Percentiles rank a stretch among this genome's conserved stretches.
Evolutionary conservation across 2,329 filamentous ascomycete genomes (phyloP).

Genomic region (Colletotrichum gloeosporioides): DNA sequence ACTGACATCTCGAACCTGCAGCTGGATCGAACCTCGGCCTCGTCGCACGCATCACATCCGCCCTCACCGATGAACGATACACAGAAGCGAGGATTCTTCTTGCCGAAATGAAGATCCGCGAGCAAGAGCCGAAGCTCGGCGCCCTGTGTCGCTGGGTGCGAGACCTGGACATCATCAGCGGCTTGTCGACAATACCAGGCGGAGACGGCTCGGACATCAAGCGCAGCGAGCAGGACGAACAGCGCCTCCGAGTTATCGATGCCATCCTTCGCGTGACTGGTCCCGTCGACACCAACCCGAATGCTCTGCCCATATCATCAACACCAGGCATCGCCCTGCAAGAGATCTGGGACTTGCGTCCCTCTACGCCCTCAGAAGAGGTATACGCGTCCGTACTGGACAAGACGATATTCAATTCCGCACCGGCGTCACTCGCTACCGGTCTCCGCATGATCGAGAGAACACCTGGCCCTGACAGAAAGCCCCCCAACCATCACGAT

Average conservation of each 20-base stretch:
- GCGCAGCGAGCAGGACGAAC: slow-evolving; percentile 52
- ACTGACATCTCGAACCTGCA: not conserved
- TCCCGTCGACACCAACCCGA: slow-evolving; percentile 57
- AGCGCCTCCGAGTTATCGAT: slow-evolving; percentile 67
- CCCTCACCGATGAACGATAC: slow-evolving; percentile 69
- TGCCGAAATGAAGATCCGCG: slow-evolving; percentile 73
- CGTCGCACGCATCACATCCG: slow-evolving; percentile 69
- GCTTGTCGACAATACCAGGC: slow-evolving; percentile 61
- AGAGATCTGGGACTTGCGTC: slow-evolving; percentile 64
- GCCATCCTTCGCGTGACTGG: slow-evolving; percentile 68
- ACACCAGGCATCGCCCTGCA: slow-evolving; percentile 59
- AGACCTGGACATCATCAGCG: slow-evolving; percentile 72
- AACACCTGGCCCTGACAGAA: slow-evolving; percentile 63
- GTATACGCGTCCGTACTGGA: slow-evolving; percentile 65
- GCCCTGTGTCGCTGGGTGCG: slow-evolving; percentile 76
- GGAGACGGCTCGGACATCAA: slow-evolving; percentile 35
- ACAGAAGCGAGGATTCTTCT: slow-evolving; percentile 69
- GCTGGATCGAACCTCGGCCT: slow-evolving; percentile 53
- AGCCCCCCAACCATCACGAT: slow-evolving; percentile 71
- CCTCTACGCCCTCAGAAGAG: slow-evolving; percentile 42
- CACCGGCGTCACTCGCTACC: slow-evolving; percentile 39
- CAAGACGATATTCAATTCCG: slow-evolving; percentile 53
- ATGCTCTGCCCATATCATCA: slow-evolving; percentile 29
- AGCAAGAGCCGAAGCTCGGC: slow-evolving; percentile 69
- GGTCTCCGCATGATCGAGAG: slow-evolving; percentile 66